Base-by-base conservation (phyloP, 768 basidiomycete genomes). In the Trametes coccinea region DNA sequence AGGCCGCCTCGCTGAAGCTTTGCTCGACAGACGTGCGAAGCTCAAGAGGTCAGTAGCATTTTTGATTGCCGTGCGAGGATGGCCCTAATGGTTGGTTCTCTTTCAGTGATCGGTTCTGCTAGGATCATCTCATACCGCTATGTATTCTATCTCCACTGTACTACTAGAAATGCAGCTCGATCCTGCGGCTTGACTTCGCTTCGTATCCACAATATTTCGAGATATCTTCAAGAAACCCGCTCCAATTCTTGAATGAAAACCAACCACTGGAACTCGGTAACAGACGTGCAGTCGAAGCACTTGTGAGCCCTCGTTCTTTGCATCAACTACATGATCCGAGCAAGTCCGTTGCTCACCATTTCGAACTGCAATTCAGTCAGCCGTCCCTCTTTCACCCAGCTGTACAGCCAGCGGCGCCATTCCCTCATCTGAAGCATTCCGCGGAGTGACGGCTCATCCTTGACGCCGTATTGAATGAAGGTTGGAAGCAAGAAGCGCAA, bases 11-110 rank as follows among this genome's bases (percentile, higher is more conserved):
- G 86, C 90, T 2, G 92, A 93, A 70, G 87, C 88, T 6, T 71
- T 94, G 73, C 77, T 94, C 33, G 89, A 94, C 69, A 83, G 92
- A 30, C 80, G 92, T 40, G 78, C 89, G 17, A 94, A 94, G 72
- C 79, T 94, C 56, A 94, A 94, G 75, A 92, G 90, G 91, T 86
- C 27, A 9, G 59, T 37, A 5, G 6, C 34, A 37, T 22, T 22
- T 22, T 22, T 22, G 22, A 22, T 22, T 22, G 22, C 22, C 22
- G 22, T 22, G 22, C 22, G 22, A 22, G 22, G 22, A 22, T 22
- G 22, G 22, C 22, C 22, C 22, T 22, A 22, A 22, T 22, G 22
- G 22, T 22, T 22, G 22, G 22, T 22, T 22, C 22, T 22, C 22
- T 22, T 37, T 11, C 34, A 80, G 79, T 51, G 80, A 82, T 60